Conservation (phyloP, 2,329 filamentous ascomycete species). For the Diplocarpon rosae region DNA sequence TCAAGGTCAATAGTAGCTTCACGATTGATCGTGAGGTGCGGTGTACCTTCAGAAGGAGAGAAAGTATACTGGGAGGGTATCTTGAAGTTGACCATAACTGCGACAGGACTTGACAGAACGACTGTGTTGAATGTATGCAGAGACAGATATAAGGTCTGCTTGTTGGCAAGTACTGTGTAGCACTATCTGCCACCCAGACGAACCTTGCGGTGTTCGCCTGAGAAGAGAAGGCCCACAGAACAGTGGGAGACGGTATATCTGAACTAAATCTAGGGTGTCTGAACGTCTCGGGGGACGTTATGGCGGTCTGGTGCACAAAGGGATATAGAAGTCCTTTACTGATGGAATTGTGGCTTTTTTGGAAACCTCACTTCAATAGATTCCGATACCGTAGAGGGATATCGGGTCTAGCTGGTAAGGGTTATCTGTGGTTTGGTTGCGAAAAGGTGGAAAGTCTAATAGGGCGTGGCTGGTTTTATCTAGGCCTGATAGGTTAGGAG, state of each 20-base stretch:
- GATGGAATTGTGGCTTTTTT: slow-evolving; percentile 76
- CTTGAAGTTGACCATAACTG: slow-evolving; percentile 75
- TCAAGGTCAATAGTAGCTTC: slow-evolving; percentile 88
- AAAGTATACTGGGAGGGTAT: slow-evolving; percentile 73
- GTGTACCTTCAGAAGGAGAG: slow-evolving; percentile 72
- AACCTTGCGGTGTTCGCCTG: slow-evolving; percentile 87
- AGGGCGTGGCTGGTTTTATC: slow-evolving; percentile 46
- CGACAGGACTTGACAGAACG: slow-evolving; percentile 15
- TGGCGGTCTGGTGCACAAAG: slow-evolving; percentile 76
- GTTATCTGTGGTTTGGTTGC: slow-evolving; percentile 44
- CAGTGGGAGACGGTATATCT: slow-evolving; percentile 58
- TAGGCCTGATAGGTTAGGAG: slow-evolving; percentile 33
- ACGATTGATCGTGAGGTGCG: slow-evolving; percentile 92
- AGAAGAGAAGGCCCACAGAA: slow-evolving; percentile 95
- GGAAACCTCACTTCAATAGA: slow-evolving; percentile 54
- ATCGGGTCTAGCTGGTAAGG: slow-evolving; percentile 77
- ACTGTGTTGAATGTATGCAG: no score
- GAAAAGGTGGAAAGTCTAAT: slow-evolving; percentile 15
- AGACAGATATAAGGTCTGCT: no score
- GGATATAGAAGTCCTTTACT: slow-evolving; percentile 70
- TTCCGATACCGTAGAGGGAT: slow-evolving; percentile 75
- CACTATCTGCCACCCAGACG: slow-evolving; percentile 97
- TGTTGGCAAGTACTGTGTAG: slow-evolving; percentile 56
- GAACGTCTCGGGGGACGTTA: slow-evolving; percentile 70
- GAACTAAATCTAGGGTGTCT: slow-evolving; percentile 53